Base-by-base conservation (phyloP, 257 asterid species). In the Ligustrum vulgare region DNA sequence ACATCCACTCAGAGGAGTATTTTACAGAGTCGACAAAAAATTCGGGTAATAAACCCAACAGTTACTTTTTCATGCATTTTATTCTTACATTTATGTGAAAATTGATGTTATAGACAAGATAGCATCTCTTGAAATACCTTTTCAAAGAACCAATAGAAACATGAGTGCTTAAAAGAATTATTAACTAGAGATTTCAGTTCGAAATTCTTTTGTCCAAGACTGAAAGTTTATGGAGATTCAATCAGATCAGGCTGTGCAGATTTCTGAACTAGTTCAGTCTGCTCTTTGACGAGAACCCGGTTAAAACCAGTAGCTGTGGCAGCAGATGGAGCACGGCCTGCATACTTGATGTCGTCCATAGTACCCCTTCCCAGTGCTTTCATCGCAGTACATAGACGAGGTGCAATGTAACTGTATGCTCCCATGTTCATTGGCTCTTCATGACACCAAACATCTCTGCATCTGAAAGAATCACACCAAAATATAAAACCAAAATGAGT, bases 371-470 rank as follows among this genome's bases (percentile, higher is more conserved):
- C 85, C 43, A 84, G 65, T 77, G 93, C 78, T 82, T 85, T 94
- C 97, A 94, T 87, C 6, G 97, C 93, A 32, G 97, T 93, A 71
- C 85, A 84, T 28, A 93, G 93, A 39, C 97, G 93, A 41, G 93
- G 95, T 33, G 87, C 80, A 22, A 93, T 84, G 67, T 93, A 87
- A 81, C 64, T 81, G 90, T 81, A 91, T 47, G 92, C 98, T 39
- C 98, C 98, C 98, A 93, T 93, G 89, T 93, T 91, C 97, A 93
- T 87, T 37, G 94, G 95, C 90, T 93, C 97, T 85, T 93, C 98
- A 77, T 93, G 98, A 77, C 98, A 91, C 98, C 97, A 93, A 23
- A 89, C 98, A 2, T 77, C 90, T 93, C 98, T 0, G 98, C 96
- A 69, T 91, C 98, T 94, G 93, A 75, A 82, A 83, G 28, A 72